Evolutionary conservation across 179 eudicot genomes (phyloP).

Genomic region (Camellia oleifera): DNA sequence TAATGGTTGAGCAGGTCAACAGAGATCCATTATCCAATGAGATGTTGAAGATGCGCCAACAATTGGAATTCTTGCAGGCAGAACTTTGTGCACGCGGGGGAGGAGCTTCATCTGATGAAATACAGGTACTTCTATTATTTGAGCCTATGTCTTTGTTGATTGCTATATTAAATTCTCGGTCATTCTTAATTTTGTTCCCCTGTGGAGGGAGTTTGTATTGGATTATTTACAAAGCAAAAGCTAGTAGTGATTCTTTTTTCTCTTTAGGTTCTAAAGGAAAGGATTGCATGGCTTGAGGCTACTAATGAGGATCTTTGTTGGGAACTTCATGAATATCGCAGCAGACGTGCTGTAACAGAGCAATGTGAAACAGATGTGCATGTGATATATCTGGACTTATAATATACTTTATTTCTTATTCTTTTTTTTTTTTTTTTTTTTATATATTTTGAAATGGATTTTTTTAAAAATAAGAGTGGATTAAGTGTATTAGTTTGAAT

Average conservation of each 20-base stretch:
- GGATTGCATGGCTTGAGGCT: conserved; percentile 92
- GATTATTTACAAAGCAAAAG: not conserved
- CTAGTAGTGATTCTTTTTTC: not conserved
- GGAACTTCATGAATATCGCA: conserved; percentile 73
- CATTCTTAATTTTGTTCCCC: not conserved
- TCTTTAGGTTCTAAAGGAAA: conserved; percentile 72
- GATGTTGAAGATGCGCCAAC: conserved; percentile 97
- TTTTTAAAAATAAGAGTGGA: not conserved
- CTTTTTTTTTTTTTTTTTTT: not conserved
- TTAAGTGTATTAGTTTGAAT: conserved; percentile 1
- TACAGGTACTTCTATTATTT: conserved; percentile 54
- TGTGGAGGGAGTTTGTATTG: not conserved
- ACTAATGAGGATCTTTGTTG: conserved; percentile 80
- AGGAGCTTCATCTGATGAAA: conserved; percentile 68
- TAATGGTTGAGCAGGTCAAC: conserved; percentile 52
- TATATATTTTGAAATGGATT: not conserved
- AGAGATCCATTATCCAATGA: conserved; percentile 95
- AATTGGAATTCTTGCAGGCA: conserved; percentile 90
- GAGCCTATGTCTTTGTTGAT: not conserved
- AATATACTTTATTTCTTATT: not conserved
- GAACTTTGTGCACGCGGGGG: conserved; percentile 95
- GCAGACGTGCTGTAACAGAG: conserved; percentile 50
- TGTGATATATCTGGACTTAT: conserved; percentile 27
- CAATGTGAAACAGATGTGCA: conserved; percentile 50
- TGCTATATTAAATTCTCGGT: conserved; percentile 8